Base-by-base conservation (phyloP, 192 early-diverging fungal genomes). In the Entomortierella parvispora region DNA sequence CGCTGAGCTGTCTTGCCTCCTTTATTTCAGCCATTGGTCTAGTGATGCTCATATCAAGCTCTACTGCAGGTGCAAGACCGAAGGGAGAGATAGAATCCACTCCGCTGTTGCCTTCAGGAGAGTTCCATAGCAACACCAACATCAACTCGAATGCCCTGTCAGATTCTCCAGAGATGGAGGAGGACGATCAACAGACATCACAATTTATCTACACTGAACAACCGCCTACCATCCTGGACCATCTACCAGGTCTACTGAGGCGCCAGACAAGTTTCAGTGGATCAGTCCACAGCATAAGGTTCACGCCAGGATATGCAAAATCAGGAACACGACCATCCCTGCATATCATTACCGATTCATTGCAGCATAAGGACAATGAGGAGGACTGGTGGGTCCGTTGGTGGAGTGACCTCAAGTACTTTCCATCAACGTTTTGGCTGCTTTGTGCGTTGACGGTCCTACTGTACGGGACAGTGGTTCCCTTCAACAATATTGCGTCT, bases 401-500 rank as follows among this genome's bases (percentile, higher is more conserved):
- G 72, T 51, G 50, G 65, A 40, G 33, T 15, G 72, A 68, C 26
- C 20, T 68, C 2, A 45, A 62, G 28, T 57, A 45, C 26, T 76
- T 76, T 31, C 72, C 72, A 9, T 68, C 52, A 18, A 62, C 65
- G 1, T 76, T 76, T 25, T 76, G 72, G 72, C 17, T 76, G 20
- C 25, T 76, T 20, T 76, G 72, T 28, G 37, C 42, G 11, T 58
- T 81, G 10, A 83, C 81, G 1, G 81, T 91, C 25, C 23, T 74
- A 31, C 60, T 89, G 2, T 92, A 91, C 53, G 85, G 87, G 32
- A 79, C 88, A 0, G 77, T 86, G 2, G 81, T 87, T 4, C 89
- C 90, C 2, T 91, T 91, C 70, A 89, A 86, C 68, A 88, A 90
- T 54, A 82, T 91, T 77, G 85, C 81, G 61, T 86, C 47, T 67